Evolutionary conservation across 2,329 filamentous ascomycete genomes (phyloP), one percentile per base, ranked within the genome.

Genomic region (Diaporthe caulivora): DNA sequence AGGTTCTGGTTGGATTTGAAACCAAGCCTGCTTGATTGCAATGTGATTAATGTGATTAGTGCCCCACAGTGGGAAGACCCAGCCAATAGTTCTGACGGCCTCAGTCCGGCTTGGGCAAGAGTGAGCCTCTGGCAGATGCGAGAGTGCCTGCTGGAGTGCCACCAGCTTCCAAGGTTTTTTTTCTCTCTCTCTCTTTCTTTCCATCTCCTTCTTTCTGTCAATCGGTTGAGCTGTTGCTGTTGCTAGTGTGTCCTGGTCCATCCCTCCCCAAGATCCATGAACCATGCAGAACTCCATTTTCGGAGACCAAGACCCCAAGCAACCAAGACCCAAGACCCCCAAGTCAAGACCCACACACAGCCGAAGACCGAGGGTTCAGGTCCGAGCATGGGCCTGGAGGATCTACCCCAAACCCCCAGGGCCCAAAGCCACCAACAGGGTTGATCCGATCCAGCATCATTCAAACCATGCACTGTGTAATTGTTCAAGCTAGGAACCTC

Each of bases 1-100:
- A 31, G 24, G 44, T 49, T 49, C 29, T 49, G 24, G 42, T 26
- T 51, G 34, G 62, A 37, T 67, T 67, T 53, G 62, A 67, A 65
- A 67, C 62, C 44, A 53, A 37, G 7, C 47, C 15, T 53, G 62
- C 62, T 53, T 53, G 62, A 67, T 53, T 67, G 62, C 47, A 67
- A 40, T 34, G 5, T 5, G 9, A 5, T n/a, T n/a, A n/a, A 51
- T 67, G 31, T 53, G 31, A 40, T 67, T 67, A 67, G 62, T 40
- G 47, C 62, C 62, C 47, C 62, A 67, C 62, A 40, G 62, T 34
- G 47, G 44, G 47, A 53, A 40, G 44, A 37, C 31, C 62, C n/a
- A 67, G 62, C 62, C 62, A 67, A 53, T 67, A 24, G 62, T 24
- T 29, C 62, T 2, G 24, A 53, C 31, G 47, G 21, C 15, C 15